Evolutionary conservation across 2,329 filamentous ascomycete genomes (phyloP), one percentile per base, ranked within the genome.

Genomic region (Cytospora piceae): DNA sequence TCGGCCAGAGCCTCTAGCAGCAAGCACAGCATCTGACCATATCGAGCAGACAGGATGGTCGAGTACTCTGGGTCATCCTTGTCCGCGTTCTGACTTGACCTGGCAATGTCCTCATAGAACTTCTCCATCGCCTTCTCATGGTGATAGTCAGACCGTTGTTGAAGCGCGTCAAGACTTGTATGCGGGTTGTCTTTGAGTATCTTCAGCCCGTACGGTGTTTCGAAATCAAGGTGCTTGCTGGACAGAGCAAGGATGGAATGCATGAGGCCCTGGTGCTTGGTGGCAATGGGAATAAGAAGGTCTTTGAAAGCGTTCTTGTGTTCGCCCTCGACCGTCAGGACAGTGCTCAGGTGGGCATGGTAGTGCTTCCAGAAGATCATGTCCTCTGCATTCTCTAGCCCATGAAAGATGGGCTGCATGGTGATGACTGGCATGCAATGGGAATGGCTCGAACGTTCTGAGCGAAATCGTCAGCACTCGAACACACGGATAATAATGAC

Each of bases 231-330:
- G 72, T 96, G 93, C 67, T 89, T 93, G 71, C 91, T 91, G 46
- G 93, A 91, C 11, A 97, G 82, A 54, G 91, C 93, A 61, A 97
- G 83, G 58, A 97, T 87, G 14, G 93, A 95, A 75, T 97, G 93
- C 93, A 97, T 96, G 61, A 97, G 81, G 15, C 92, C 92, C 68
- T 88, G 84, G 74, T 96, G 90, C 67, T 89, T 83, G 52, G 91
- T 87, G 3, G 93, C 93, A 80, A 96, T 90, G 1, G 92, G 91
- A 3, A 96, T 82, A 42, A 97, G 81, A 70, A 95, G 89, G 69
- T 93, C 90, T 73, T 92, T 92, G 79, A 96, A 96, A 1, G 92
- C 92, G 71, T 96, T 96, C 67, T 88, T 88, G 67, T 89, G 85
- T 74, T 94, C 91, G 58, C 90, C 89, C 73, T 94, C 91, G 22